A percentile compares a stretch with the other conserved stretches of the same genome.
phyloP scores from a whole-genome alignment of 2,329 filamentous ascomycete genomes.

The Cadophora sp. region DNA sequence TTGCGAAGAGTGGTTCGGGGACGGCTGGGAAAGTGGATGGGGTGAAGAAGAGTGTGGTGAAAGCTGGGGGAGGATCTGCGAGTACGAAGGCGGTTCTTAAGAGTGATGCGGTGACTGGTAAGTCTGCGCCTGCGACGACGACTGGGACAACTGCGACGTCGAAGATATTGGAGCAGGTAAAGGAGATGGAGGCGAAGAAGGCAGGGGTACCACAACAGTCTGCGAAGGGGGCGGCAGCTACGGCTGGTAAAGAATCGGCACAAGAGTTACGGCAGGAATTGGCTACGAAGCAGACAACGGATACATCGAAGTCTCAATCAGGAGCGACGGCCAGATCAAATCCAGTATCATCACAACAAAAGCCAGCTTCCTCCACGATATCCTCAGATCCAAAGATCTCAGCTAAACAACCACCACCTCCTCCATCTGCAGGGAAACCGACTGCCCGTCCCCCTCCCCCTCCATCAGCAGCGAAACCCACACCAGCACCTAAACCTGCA shows the following conservation, averaged over 20 bases:
- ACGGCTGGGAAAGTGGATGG: slow-evolving; percentile 26
- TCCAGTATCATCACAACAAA: background rate
- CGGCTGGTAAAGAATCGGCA: background rate
- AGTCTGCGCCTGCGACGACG: background rate
- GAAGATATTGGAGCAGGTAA: slow-evolving; percentile 18
- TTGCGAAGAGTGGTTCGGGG: slow-evolving; percentile 26
- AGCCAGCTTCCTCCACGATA: background rate
- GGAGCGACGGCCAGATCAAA: background rate
- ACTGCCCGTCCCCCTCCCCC: slow-evolving; percentile 15
- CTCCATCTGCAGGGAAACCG: background rate
- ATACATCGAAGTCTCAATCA: slow-evolving; percentile 2
- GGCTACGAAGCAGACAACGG: background rate
- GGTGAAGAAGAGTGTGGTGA: slow-evolving; percentile 22
- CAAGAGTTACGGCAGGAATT: background rate
- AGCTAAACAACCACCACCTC: slow-evolving; percentile 10
- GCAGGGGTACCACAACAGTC: background rate
- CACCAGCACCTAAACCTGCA: background rate
- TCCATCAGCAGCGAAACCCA: slow-evolving; percentile 19
- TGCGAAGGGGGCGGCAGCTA: background rate
- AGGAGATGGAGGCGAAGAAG: slow-evolving; percentile 13
- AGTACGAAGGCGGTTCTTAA: background rate
- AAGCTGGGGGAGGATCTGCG: slow-evolving; percentile 18
- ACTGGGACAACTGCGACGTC: background rate
- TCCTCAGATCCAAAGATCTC: background rate
- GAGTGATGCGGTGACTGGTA: background rate